Conservation (phyloP, 106 monocot species). For the Dactylorhiza incarnata region DNA sequence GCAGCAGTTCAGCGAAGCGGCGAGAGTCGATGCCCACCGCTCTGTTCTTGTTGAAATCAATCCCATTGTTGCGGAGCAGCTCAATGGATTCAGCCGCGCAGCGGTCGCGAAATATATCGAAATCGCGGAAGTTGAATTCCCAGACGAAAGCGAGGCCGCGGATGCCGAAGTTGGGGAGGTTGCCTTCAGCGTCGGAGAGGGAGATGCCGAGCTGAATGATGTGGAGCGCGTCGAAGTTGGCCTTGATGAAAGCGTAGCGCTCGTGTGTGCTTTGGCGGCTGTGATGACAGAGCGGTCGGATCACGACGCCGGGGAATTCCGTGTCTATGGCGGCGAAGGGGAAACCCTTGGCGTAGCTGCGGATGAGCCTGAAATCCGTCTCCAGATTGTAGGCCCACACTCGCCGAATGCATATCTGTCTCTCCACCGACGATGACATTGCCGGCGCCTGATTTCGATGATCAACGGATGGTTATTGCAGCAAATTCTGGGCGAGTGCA, state of each 20-base stretch:
- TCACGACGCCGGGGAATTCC: constrained; percentile 44
- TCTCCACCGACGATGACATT: background rate
- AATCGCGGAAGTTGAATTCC: constrained; percentile 41
- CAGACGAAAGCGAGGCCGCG: constrained; percentile 12
- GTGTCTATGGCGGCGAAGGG: constrained; percentile 41
- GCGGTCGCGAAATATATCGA: constrained; percentile 13
- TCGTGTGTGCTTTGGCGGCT: constrained; percentile 10
- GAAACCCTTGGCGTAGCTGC: constrained; percentile 14
- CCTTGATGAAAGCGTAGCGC: constrained; percentile 31
- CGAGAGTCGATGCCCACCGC: constrained; percentile 16
- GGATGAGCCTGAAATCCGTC: constrained; percentile 31
- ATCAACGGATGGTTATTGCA: too few species aligned
- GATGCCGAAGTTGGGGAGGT: constrained; percentile 1
- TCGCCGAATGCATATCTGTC: background rate
- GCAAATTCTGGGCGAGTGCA: background rate
- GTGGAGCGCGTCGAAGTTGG: constrained; percentile 41
- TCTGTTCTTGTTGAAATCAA: constrained; percentile 29
- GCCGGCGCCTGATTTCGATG: background rate
- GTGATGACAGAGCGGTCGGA: constrained; percentile 22
- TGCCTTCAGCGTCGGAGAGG: constrained; percentile 26
- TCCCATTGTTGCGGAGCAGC: constrained; percentile 15
- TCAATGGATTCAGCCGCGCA: constrained; percentile 18
- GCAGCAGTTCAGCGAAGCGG: constrained; percentile 21
- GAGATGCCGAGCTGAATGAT: constrained; percentile 48
- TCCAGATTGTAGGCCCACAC: constrained; percentile 20